Percentiles rank a stretch among this genome's conserved stretches.
phyloP scores from a whole-genome alignment of 345 rosid species.

The Geranium rotundifolium region DNA sequence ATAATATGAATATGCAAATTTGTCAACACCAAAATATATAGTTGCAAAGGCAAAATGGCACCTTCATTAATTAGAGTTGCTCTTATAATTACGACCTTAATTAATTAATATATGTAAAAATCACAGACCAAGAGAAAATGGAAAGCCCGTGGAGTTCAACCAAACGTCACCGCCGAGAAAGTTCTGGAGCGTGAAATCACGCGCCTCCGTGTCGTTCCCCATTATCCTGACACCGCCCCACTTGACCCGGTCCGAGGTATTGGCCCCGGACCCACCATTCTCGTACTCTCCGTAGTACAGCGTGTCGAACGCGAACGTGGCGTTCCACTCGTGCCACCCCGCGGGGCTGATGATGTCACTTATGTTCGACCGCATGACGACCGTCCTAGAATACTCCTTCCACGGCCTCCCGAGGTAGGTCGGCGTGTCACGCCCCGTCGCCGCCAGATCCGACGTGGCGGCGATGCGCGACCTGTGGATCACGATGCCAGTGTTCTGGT shows the following conservation, averaged over 20 bases:
- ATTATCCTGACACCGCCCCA: slow-evolving; percentile 71
- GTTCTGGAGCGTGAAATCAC: slow-evolving; percentile 32
- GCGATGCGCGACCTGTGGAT: slow-evolving; percentile 77
- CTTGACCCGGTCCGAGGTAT: slow-evolving; percentile 48
- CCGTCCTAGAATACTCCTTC: slow-evolving; percentile 84
- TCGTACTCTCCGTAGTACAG: slow-evolving; percentile 59
- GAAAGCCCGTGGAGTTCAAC: slow-evolving; percentile 68
- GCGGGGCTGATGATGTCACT: slow-evolving; percentile 48
- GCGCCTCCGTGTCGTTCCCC: slow-evolving; percentile 44
- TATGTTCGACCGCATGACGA: slow-evolving; percentile 63
- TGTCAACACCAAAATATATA: no score
- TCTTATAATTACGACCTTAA: no score
- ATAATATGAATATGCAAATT: no score
- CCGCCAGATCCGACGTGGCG: slow-evolving; percentile 50
- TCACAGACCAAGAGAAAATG: slow-evolving; percentile 56
- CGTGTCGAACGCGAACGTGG: slow-evolving; percentile 52
- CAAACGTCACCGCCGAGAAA: slow-evolving; percentile 62
- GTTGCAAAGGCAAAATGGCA: no score
- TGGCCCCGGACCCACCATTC: slow-evolving; percentile 68
- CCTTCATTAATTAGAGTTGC: no score
- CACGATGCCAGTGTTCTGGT: slow-evolving; percentile 89
- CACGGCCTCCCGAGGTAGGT: slow-evolving; percentile 87
- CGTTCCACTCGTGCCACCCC: slow-evolving; percentile 83
- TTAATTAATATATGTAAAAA: neutral
- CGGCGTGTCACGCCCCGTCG: slow-evolving; percentile 45